Evolutionary conservation across 257 asterid species (phyloP).

Genomic region (Henckelia pumila): DNA sequence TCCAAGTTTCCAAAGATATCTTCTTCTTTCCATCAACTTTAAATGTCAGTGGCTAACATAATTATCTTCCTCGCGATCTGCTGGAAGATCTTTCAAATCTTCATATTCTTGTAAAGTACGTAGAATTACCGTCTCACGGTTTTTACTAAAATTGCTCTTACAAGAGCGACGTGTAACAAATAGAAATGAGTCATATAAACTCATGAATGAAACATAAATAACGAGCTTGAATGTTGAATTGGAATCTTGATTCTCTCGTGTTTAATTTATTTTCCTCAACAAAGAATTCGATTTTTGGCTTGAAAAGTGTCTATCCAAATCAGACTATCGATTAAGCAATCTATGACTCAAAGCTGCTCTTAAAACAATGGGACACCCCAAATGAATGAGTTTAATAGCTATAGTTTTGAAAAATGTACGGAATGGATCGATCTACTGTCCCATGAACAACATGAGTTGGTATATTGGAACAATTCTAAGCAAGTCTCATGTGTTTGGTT

Average conservation of each 20-base stretch:
- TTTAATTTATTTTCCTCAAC: not conserved
- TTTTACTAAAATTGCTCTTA: not conserved
- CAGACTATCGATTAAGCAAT: too few species aligned
- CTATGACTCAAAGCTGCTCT: too few species aligned
- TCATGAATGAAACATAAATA: not conserved
- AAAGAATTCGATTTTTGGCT: not conserved
- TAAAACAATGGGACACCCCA: too few species aligned
- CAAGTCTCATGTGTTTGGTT: conserved; percentile 7
- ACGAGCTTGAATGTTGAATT: not conserved
- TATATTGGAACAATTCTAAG: not conserved
- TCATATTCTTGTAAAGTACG: not conserved
- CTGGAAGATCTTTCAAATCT: not conserved
- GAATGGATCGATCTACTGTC: not conserved
- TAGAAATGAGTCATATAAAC: not conserved
- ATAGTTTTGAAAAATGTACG: too few species aligned
- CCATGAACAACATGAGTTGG: not conserved
- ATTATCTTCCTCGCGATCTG: too few species aligned
- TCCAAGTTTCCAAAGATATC: not conserved
- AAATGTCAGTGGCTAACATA: too few species aligned
- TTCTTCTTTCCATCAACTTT: not conserved
- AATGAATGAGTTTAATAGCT: too few species aligned
- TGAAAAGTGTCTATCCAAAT: not conserved
- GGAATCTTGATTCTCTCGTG: not conserved
- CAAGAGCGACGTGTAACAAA: too few species aligned
- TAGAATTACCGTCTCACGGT: not conserved